Evolutionary conservation across 371 early-diverging fungal species (phyloP).

Genomic region (Smittium culicis): DNA sequence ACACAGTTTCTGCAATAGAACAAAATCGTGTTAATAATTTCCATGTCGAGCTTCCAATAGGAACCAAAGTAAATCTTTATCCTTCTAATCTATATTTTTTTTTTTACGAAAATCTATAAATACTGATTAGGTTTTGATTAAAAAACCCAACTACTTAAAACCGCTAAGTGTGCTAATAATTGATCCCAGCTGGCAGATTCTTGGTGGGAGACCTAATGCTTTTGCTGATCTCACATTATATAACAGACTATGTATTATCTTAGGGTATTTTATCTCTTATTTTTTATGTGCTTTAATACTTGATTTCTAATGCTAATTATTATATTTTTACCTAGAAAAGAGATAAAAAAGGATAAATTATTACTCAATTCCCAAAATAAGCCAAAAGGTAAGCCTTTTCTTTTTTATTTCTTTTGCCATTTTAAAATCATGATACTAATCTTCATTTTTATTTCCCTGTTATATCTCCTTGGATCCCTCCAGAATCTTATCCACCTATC

Average conservation of each 20-base stretch:
- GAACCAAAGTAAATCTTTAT: conserved; percentile 8
- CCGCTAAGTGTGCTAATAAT: background rate
- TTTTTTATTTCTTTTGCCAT: too few relatives aligned
- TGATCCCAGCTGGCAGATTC: background rate
- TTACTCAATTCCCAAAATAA: background rate
- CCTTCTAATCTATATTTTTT: background rate
- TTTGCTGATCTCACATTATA: background rate
- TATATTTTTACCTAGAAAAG: background rate
- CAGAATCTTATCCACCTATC: background rate
- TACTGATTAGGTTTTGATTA: background rate
- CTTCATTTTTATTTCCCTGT: background rate
- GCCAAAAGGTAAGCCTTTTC: too few relatives aligned
- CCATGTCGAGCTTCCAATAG: conserved; percentile 4
- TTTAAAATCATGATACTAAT: too few relatives aligned
- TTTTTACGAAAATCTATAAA: background rate
- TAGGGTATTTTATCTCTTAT: conserved; percentile 3
- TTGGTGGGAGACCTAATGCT: background rate
- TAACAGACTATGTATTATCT: background rate
- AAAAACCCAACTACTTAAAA: background rate
- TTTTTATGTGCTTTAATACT: background rate
- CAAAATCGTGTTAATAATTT: background rate
- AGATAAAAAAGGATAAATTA: background rate
- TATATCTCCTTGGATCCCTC: background rate
- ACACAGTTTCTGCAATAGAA: background rate
- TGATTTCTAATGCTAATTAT: background rate